phyloP scores from a whole-genome alignment of 2,329 filamentous ascomycete genomes.

The Pseudopyrenochaeta lycopersici region DNA sequence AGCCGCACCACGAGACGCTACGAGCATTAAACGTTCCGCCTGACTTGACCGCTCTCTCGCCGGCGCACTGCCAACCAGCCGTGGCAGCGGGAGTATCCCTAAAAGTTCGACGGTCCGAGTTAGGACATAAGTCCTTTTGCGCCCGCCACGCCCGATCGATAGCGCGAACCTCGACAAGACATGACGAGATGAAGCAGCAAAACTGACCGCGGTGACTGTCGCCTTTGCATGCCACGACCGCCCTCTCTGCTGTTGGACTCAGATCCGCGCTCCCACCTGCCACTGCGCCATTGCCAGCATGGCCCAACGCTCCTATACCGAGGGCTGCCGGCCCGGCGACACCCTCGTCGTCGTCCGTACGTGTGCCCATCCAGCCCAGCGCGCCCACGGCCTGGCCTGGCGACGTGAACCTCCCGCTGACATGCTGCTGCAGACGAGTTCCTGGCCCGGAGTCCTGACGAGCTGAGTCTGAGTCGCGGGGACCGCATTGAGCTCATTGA shows the following conservation, averaged over 20 bases:
- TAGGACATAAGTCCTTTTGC: constrained; percentile 6
- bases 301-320: constrained; percentile 49
- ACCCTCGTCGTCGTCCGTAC: constrained; percentile 76
- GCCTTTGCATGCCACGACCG: constrained; percentile 12
- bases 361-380: constrained; percentile 45
- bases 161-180: constrained; percentile 18
- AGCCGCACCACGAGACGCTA: constrained; percentile 1
- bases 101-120: constrained; percentile 2
- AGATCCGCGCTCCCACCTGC: too few species aligned
- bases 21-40: neutral
- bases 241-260: too few species aligned
- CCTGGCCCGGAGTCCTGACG: constrained; percentile 87
- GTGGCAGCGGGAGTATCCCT: constrained; percentile 6
- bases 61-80: neutral
- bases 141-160: constrained; percentile 15
- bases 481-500: constrained; percentile 85
- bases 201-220: constrained; percentile 26
- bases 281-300: constrained; percentile 25
- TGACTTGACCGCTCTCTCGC: neutral
- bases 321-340: constrained; percentile 69
- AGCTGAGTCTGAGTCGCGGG: constrained; percentile 86
- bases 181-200: constrained; percentile 22
- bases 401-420: constrained; percentile 8
- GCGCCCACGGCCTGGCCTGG: neutral
- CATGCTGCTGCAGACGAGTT: constrained; percentile 77